A percentile compares a stretch with the other conserved stretches of the same genome.
phyloP scores from a whole-genome alignment of 1,139 yeast genomes.

The Pichia sp. region DNA sequence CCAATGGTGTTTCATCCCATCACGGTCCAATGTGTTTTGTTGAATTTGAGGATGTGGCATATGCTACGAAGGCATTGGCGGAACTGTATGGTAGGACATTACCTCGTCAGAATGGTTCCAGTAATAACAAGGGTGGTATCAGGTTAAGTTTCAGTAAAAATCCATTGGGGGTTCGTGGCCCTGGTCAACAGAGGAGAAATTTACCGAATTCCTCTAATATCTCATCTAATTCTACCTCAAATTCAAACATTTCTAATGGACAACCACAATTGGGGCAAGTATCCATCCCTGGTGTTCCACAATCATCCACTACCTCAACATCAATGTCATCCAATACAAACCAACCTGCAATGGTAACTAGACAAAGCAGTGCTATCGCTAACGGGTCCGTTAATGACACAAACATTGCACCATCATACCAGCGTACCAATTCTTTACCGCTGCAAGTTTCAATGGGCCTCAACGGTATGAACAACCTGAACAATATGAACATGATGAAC shows the following conservation, averaged over 20 bases:
- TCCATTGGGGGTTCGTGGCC: slow-evolving; percentile 93
- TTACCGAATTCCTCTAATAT: not conserved
- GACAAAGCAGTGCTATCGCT: not conserved
- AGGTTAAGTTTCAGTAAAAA: slow-evolving; percentile 89
- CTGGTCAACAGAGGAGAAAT: slow-evolving; percentile 25
- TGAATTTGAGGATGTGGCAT: slow-evolving; percentile 92
- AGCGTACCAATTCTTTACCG: not conserved
- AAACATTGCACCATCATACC: not conserved
- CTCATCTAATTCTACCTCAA: not conserved
- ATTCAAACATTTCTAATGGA: too few species aligned
- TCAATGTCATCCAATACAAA: not conserved
- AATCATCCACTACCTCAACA: not conserved
- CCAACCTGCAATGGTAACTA: too few species aligned
- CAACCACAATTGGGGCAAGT: too few species aligned
- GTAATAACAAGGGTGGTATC: slow-evolving; percentile 71
- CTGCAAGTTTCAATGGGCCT: too few species aligned
- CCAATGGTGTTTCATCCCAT: slow-evolving; percentile 37
- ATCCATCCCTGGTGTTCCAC: too few species aligned
- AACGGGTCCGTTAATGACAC: not conserved
- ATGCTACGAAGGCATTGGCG: slow-evolving; percentile 89
- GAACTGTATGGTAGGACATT: slow-evolving; percentile 84
- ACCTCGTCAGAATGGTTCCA: slow-evolving; percentile 55
- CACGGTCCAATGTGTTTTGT: slow-evolving; percentile 99
- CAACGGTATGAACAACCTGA: not conserved
- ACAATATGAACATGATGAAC: too few species aligned